Base-by-base conservation (phyloP, 805 yeast genomes). In the Cyberlindnera misumaiensis region DNA sequence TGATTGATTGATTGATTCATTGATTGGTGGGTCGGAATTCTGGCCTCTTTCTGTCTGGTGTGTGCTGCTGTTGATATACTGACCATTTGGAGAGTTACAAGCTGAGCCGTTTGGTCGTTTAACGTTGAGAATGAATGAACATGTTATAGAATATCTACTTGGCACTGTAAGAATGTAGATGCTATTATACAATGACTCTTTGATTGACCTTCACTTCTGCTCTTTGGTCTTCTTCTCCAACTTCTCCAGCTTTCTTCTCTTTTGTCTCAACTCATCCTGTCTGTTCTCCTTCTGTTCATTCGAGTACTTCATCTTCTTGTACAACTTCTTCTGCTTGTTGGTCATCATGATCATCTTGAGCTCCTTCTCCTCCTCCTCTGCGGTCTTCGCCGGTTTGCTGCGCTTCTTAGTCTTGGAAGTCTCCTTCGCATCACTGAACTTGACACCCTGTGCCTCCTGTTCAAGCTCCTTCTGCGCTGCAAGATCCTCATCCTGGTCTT, bases 271-370 rank as follows among this genome's bases (percentile, higher is more conserved):
- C 38, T 70, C 74, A 41, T 81, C 83, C 54, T 77, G 76, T 64
- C 90, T 79, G 37, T 72, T 72, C 56, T 84, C 87, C 67, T 85
- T 83, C 75, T 85, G 78, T 43, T 81, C 80, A 52, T 84, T 77
- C 42, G 95, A 90, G 60, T 86, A 80, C 67, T 87, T 93, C 95
- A 90, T 86, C 80, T 84, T 84, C 70, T 83, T 83, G 72, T 93
- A 93, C 49, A 89, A 70, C 63, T 85, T 86, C 72, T 88, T 84
- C 68, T 90, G 95, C 65, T 90, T 93, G 69, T 88, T 88, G 52
- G 90, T 75, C 98, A 93, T 90, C 98, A 93, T 90, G 57, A 88
- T 86, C 80, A 79, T 80, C 70, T 85, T 85, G 68, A 90, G 76
- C 49, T 89, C 93, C 67, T 86, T 85, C 61, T 88, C 97, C 67